Base-by-base conservation (phyloP, 2,329 filamentous ascomycete species). In the Allantophomopsis lycopodina region DNA sequence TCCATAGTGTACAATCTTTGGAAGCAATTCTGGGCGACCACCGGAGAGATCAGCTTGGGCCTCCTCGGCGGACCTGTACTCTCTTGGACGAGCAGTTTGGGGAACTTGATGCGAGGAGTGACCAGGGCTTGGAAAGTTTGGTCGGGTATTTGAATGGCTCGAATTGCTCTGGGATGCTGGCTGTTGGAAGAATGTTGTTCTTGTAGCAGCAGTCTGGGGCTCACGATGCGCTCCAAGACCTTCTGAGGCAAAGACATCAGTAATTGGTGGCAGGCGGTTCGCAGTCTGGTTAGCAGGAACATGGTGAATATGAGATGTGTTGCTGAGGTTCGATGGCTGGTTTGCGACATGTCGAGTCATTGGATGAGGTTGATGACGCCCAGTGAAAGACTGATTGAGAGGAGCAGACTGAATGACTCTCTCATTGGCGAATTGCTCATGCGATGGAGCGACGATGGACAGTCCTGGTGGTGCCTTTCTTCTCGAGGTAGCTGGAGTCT, bases 351-450 rank as follows among this genome's bases (percentile, higher is more conserved):
- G 85, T 38, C 85, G 75, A 35, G 82, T 84, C 42, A 84, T 63
- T 0, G 83, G 82, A 48, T 81, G 79, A 5, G 80, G 74, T 51
- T 87, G 77, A 54, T 89, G 77, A 40, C 88, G 78, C 44, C 89
- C 88, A 7, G 91, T 95, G 57, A 98, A 98, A 31, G 86, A 93
- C 57, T 95, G 89, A 51, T 93, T 80, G 17, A 98, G 72, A 13
- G 91, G 91, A 7, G 91, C 91, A 4, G 91, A 98, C 61, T 98
- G 91, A 44, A 98, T 93, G 30, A 96, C 87, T 50, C 91, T 75
- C 67, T 98, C 91, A 54, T 87, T 79, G 50, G 88, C 85, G 55
- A 96, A 96, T 45, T 88, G 82, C 50, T 91, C 79, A 48, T 93
- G 87, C 5, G 87, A 86, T 1, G 91, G 91, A 18, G 91, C 83